Evolutionary conservation across 805 yeast genomes (phyloP).

Genomic region (Spathaspora boniae): DNA sequence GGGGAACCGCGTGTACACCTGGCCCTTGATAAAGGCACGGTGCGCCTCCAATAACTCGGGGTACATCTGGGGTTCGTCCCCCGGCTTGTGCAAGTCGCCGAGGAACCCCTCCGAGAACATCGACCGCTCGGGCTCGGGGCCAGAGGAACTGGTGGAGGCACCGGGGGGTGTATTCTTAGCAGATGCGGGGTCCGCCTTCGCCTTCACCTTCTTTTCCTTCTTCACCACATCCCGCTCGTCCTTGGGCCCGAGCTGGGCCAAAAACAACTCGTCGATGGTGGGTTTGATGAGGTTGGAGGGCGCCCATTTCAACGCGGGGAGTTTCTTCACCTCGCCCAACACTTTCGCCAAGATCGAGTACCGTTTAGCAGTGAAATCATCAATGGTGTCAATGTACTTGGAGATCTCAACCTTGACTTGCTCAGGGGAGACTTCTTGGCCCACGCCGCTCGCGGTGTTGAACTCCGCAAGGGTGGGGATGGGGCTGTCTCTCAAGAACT

Average conservation of each 20-base stretch:
- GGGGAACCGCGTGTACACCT: conserved; percentile 92
- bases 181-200: conserved; percentile 8
- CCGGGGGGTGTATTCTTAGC: conserved; percentile 5
- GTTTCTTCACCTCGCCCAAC: conserved; percentile 69
- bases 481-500: conserved; percentile 47
- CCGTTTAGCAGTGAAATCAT: conserved; percentile 64
- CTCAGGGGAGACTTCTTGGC: conserved; percentile 64
- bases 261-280: conserved; percentile 71
- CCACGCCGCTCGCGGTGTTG: conserved; percentile 72
- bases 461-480: conserved; percentile 41
- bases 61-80: conserved; percentile 87
- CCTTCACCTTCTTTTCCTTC: conserved; percentile 66
- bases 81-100: conserved; percentile 92
- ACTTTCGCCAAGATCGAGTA: conserved; percentile 76
- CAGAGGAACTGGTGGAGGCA: conserved; percentile 7
- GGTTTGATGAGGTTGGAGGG: conserved; percentile 85
- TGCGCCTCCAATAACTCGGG: conserved; percentile 85
- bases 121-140: conserved; percentile 42
- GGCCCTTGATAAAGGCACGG: conserved; percentile 71
- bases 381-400: conserved; percentile 57
- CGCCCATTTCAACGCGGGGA: conserved; percentile 88
- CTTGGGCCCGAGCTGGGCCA: conserved; percentile 81
- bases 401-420: conserved; percentile 58
- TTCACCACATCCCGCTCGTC: conserved; percentile 88
- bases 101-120: conserved; percentile 96